A percentile compares a stretch with the other conserved stretches of the same genome.
Conservation (phyloP, 768 basidiomycete species). For the Panellus pusillus region DNA sequence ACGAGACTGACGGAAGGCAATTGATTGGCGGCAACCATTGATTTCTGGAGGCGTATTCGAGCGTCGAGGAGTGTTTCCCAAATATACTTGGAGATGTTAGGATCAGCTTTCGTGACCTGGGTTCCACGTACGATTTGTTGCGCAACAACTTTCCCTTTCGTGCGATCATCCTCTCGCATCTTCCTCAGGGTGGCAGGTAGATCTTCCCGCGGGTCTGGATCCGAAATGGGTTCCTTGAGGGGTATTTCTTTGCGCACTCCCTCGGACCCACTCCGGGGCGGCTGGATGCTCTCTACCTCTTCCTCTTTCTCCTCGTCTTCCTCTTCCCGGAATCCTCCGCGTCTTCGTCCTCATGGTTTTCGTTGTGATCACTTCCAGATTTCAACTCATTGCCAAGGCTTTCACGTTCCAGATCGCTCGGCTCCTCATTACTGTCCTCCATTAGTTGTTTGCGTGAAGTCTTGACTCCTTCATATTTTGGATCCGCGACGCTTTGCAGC, state of each 20-base stretch:
- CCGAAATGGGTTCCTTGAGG: conserved; percentile 6
- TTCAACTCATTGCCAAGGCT: conserved; percentile 21
- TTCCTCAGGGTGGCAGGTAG: conserved; percentile 53
- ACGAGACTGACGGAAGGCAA: conserved; percentile 57
- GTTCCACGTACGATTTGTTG: conserved; percentile 70
- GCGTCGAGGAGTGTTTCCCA: conserved; percentile 89
- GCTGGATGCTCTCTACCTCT: conserved; percentile 15
- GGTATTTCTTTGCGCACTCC: conserved; percentile 23
- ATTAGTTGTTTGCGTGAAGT: conserved; percentile 60
- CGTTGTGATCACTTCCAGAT: conserved; percentile 7
- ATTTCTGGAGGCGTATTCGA: conserved; percentile 91
- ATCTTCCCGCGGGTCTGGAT: conserved; percentile 35
- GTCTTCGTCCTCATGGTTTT: conserved; percentile 12
- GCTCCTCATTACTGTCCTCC: conserved; percentile 37
- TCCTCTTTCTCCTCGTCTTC: conserved; percentile 9
- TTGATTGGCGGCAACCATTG: conserved; percentile 59
- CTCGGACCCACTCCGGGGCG: conserved; percentile 20
- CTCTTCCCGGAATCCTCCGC: conserved; percentile 10
- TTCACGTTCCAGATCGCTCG: conserved; percentile 23
- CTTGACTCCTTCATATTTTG: conserved; percentile 75
- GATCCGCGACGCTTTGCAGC: conserved; percentile 62
- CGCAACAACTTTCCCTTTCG: conserved; percentile 82
- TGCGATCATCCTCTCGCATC: conserved; percentile 65
- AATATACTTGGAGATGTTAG: conserved; percentile 50
- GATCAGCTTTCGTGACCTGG: background rate